These are phyloP conservation scores for Trichoderma atrobrunneum DNA, from an alignment of 2,329 filamentous ascomycete genomes.

Conservation along the genomic window DNA sequence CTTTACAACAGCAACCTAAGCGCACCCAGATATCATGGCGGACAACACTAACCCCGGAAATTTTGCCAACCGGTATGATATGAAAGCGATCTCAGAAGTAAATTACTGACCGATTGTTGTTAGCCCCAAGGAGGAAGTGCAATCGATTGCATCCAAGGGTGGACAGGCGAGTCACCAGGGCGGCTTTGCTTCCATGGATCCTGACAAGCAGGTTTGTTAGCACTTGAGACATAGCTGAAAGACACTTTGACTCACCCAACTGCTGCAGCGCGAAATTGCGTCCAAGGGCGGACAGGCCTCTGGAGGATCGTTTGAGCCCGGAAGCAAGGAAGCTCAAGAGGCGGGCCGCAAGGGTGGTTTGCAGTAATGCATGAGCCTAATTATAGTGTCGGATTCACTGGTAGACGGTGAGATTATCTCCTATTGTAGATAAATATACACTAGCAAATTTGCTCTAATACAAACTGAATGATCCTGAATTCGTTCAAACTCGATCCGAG, in stretches of 20 bases:
- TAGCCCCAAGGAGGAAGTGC: constrained; percentile 42
- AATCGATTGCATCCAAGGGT: constrained; percentile 42
- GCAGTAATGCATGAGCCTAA: neutral
- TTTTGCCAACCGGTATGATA: constrained; percentile 29
- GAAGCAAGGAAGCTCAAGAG: constrained; percentile 50
- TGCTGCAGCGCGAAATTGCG: constrained; percentile 50
- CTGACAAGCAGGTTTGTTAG: constrained; percentile 39
- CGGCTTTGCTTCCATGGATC: constrained; percentile 42
- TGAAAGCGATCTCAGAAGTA: too few relatives aligned
- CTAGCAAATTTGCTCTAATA: neutral
- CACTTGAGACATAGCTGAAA: neutral
- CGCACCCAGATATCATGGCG: constrained; percentile 76
- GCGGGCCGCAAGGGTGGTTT: constrained; percentile 53
- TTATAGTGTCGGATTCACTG: neutral
- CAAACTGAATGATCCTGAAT: neutral
- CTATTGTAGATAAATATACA: neutral
- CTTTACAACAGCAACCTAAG: neutral
- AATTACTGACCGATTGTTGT: neutral
- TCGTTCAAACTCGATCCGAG: neutral
- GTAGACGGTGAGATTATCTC: neutral
- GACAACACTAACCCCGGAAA: constrained; percentile 40
- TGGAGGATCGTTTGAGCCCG: constrained; percentile 52
- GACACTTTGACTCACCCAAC: neutral
- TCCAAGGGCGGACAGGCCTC: constrained; percentile 54
- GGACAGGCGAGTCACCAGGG: constrained; percentile 38